Evolutionary conservation across 257 asterid genomes (phyloP).

Genomic region (Knoxia roxburghii): DNA sequence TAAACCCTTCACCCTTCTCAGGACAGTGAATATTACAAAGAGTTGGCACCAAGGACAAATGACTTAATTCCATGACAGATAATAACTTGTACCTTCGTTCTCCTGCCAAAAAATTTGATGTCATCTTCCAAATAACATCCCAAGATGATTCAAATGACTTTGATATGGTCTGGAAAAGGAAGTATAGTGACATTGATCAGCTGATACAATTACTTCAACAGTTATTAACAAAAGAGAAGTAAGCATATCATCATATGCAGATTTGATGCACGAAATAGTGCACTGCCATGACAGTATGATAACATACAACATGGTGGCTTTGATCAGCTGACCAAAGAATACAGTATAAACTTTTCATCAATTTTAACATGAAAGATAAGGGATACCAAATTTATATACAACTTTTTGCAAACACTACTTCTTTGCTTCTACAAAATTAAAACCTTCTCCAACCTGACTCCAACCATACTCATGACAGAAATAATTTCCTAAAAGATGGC

Average conservation of each 20-base stretch:
- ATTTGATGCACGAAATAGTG: not conserved
- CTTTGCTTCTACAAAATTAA: too few relatives aligned
- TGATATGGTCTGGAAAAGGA: conserved; percentile 25
- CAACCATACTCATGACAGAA: too few relatives aligned
- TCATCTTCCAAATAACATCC: conserved; percentile 55
- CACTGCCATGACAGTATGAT: not conserved
- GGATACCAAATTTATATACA: too few relatives aligned
- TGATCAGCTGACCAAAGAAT: not conserved
- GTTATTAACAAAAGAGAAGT: not conserved
- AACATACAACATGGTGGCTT: too few relatives aligned
- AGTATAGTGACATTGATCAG: not conserved
- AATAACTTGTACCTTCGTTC: conserved; percentile 67
- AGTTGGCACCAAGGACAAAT: not conserved
- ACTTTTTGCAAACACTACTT: too few relatives aligned
- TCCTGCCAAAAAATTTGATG: conserved; percentile 80
- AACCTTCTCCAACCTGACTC: not conserved
- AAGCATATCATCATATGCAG: not conserved
- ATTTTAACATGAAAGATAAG: too few relatives aligned
- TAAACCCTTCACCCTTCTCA: not conserved
- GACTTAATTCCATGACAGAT: conserved; percentile 5
- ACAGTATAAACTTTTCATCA: too few relatives aligned
- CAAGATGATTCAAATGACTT: conserved; percentile 57
- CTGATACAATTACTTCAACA: not conserved
- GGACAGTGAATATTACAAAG: too few relatives aligned
- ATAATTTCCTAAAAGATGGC: not conserved